Conservation (phyloP, 768 basidiomycete species). For the Boletus barrowsii region DNA sequence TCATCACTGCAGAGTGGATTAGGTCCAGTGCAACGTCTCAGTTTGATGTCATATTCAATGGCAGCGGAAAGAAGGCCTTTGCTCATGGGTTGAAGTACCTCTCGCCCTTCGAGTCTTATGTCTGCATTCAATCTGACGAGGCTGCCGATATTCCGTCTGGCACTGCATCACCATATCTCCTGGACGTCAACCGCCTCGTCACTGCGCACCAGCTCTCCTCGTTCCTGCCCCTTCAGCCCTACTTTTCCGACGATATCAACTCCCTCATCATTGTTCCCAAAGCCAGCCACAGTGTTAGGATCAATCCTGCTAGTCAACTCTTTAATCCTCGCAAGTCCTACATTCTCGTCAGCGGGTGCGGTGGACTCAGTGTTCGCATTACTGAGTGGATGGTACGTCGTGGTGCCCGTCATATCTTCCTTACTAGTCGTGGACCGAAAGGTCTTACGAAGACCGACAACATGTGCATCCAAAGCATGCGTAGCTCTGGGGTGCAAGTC, state of each 20-base stretch:
- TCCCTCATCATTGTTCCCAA: constrained; percentile 19
- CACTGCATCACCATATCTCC: constrained; percentile 11
- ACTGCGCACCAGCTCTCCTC: constrained; percentile 18
- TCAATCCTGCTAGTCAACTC: constrained; percentile 26
- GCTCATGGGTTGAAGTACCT: constrained; percentile 18
- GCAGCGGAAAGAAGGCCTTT: constrained; percentile 11
- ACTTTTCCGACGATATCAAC: constrained; percentile 9
- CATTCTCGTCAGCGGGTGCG: constrained; percentile 20
- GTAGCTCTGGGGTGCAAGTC: constrained; percentile 20
- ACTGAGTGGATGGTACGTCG: constrained; percentile 33
- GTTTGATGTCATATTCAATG: no score
- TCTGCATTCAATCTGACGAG: constrained; percentile 21
- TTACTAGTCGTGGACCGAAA: constrained; percentile 25
- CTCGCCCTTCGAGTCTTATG: constrained; percentile 24
- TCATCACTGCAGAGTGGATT: constrained; percentile 10
- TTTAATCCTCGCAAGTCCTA: constrained; percentile 30
- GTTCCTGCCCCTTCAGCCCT: constrained; percentile 16
- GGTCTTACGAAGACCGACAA: constrained; percentile 21
- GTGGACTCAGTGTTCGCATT: constrained; percentile 25
- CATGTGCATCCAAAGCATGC: constrained; percentile 28
- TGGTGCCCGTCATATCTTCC: constrained; percentile 32
- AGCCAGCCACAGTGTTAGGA: constrained; percentile 3
- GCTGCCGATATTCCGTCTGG: constrained; percentile 15
- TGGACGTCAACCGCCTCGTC: constrained; percentile 25
- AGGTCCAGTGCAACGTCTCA: constrained; percentile 9